A percentile compares a stretch with the other conserved stretches of the same genome.
These are phyloP conservation scores for Diutina pseudorugosa DNA, from an alignment of 1,139 yeast species.

Conservation along the genomic window DNA sequence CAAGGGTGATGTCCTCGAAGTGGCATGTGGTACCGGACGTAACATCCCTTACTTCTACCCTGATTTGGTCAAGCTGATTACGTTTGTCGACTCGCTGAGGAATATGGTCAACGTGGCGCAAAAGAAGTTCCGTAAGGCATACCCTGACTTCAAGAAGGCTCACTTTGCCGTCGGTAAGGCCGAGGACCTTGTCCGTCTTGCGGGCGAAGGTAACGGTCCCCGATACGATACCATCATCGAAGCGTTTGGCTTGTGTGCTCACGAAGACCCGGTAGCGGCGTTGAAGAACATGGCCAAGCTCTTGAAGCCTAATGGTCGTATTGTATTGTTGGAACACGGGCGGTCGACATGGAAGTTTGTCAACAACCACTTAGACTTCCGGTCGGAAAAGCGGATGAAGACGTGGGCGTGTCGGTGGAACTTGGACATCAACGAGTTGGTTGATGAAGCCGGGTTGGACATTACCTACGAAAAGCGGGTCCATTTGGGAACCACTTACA, in stretches of 20 bases:
- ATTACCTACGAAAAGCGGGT: slow-evolving; percentile 67
- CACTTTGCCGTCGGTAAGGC: slow-evolving; percentile 91
- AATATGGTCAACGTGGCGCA: slow-evolving; percentile 81
- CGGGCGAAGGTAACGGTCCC: slow-evolving; percentile 24
- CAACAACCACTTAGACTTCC: slow-evolving; percentile 68
- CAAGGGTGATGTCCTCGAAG: slow-evolving; percentile 83
- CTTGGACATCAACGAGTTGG: slow-evolving; percentile 75
- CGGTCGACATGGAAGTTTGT: slow-evolving; percentile 69
- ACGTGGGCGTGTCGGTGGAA: slow-evolving; percentile 99
- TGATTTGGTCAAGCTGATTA: slow-evolving; percentile 51
- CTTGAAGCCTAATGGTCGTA: slow-evolving; percentile 83
- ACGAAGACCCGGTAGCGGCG: slow-evolving; percentile 81
- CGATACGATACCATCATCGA: slow-evolving; percentile 87
- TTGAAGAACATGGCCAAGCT: slow-evolving; percentile 59
- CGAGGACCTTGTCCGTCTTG: slow-evolving; percentile 59
- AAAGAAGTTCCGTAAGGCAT: slow-evolving; percentile 55
- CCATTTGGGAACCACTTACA: slow-evolving; percentile 93
- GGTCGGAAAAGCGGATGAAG: slow-evolving; percentile 74
- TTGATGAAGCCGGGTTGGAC: slow-evolving; percentile 76
- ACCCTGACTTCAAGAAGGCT: slow-evolving; percentile 55
- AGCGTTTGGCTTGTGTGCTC: slow-evolving; percentile 92
- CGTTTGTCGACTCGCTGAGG: slow-evolving; percentile 73
- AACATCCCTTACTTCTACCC: slow-evolving; percentile 67
- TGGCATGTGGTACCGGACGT: slow-evolving; percentile 94
- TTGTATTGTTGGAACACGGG: slow-evolving; percentile 85